Conservation (phyloP, 441 rosid species). For the Eutrema salsugineum region DNA sequence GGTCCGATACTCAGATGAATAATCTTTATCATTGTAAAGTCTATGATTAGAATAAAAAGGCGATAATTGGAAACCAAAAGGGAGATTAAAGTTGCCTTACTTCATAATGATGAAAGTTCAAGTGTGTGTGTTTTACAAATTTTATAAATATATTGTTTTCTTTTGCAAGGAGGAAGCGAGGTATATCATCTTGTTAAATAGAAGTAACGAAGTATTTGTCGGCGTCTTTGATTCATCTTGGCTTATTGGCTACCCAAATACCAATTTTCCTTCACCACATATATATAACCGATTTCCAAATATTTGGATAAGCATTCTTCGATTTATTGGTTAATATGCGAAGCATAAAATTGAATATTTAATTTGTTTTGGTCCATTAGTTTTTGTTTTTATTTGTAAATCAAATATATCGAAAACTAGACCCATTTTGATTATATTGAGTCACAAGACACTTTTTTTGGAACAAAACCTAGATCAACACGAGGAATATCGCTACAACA, state of each 20-base stretch:
- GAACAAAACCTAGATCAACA: no score
- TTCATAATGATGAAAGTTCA: conserved; percentile 7
- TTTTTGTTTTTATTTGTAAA: no score
- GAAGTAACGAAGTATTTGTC: conserved; percentile 23
- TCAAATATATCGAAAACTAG: no score
- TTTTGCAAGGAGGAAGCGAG: conserved; percentile 3
- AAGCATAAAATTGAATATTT: no score
- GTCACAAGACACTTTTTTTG: no score
- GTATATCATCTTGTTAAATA: conserved; percentile 16
- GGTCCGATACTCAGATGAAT: conserved; percentile 24
- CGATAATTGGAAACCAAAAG: neutral
- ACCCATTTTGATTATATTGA: no score
- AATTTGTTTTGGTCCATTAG: no score
- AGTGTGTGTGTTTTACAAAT: no score
- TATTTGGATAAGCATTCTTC: conserved; percentile 12
- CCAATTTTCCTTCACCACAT: conserved; percentile 26
- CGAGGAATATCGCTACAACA: no score
- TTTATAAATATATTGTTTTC: no score
- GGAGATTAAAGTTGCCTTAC: conserved; percentile 8
- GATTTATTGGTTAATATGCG: conserved; percentile 11
- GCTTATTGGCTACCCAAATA: conserved; percentile 14
- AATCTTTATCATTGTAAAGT: conserved; percentile 6
- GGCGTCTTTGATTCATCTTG: conserved; percentile 20
- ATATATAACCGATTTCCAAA: neutral
- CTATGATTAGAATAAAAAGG: neutral